phyloP scores from a whole-genome alignment of 2,329 filamentous ascomycete species.

The Colletotrichum sp. region DNA sequence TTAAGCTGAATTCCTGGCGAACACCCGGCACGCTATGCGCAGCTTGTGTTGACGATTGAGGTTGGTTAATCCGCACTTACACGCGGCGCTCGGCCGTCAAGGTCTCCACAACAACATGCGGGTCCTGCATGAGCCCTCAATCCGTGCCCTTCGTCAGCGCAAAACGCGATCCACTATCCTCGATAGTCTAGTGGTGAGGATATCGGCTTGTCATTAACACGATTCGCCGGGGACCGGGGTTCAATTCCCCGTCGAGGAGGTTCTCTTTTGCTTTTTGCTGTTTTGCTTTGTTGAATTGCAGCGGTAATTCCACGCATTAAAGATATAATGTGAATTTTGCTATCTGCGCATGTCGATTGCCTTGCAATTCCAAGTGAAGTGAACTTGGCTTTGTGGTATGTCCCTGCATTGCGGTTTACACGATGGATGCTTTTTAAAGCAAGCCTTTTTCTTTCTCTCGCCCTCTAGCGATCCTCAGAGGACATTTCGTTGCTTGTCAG shows the following conservation, averaged over 20 bases:
- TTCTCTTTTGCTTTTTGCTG: neutral
- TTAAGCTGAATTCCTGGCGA: rapidly evolving
- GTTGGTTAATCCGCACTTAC: neutral
- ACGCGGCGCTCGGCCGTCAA: neutral
- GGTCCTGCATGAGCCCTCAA: neutral
- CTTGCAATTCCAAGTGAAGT: no score
- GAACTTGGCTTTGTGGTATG: no score
- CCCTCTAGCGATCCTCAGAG: no score
- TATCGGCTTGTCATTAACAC: neutral
- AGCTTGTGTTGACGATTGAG: neutral
- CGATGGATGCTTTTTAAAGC: no score
- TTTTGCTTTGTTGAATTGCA: rapidly evolving
- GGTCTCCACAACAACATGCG: neutral
- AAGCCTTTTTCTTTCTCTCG: no score
- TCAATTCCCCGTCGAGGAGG: neutral
- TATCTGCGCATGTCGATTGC: no score
- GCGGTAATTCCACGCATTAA: neutral
- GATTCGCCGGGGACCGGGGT: neutral
- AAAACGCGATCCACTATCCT: neutral
- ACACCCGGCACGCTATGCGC: rapidly evolving
- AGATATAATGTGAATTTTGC: no score
- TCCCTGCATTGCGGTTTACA: no score
- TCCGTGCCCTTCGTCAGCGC: rapidly evolving
- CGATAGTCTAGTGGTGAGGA: neutral
- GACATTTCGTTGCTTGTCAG: no score